phyloP scores from a whole-genome alignment of 179 eudicot species.

The Monotropa hypopitys region DNA sequence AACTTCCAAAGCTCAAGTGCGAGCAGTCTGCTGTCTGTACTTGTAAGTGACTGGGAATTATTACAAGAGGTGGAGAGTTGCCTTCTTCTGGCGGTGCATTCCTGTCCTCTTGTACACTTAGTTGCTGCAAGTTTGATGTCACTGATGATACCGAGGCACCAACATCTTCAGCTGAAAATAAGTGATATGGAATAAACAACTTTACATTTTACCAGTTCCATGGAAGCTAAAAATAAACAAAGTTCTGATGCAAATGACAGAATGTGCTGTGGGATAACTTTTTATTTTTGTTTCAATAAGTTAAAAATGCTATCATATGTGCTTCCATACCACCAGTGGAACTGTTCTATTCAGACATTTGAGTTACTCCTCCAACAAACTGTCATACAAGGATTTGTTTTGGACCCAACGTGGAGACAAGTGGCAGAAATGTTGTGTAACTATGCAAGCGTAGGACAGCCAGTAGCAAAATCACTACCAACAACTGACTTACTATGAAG shows the following conservation, averaged over 20 bases:
- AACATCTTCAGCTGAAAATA: conserved; percentile 33
- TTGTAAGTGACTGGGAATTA: conserved; percentile 78
- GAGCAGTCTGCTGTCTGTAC: conserved; percentile 70
- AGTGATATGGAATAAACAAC: neutral
- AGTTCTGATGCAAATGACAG: neutral
- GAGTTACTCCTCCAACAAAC: neutral
- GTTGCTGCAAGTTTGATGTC: conserved; percentile 55
- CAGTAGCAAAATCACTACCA: neutral
- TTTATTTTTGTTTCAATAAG: neutral
- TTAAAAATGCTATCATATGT: neutral
- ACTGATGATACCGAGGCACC: conserved; percentile 46
- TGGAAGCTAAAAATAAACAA: neutral
- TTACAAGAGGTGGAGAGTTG: conserved; percentile 47
- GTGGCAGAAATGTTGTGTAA: neutral
- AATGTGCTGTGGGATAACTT: neutral
- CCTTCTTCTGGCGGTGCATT: conserved; percentile 41
- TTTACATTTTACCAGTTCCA: neutral
- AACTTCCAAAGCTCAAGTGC: conserved; percentile 93
- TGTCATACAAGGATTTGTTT: neutral
- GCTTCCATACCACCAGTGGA: neutral
- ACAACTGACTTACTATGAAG: neutral
- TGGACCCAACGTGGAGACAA: neutral
- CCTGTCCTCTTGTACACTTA: conserved; percentile 45
- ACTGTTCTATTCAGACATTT: neutral
- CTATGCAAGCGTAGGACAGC: neutral